Conservation (phyloP, 1,284 basidiomycete species). For the Sporisorium exsertum region DNA sequence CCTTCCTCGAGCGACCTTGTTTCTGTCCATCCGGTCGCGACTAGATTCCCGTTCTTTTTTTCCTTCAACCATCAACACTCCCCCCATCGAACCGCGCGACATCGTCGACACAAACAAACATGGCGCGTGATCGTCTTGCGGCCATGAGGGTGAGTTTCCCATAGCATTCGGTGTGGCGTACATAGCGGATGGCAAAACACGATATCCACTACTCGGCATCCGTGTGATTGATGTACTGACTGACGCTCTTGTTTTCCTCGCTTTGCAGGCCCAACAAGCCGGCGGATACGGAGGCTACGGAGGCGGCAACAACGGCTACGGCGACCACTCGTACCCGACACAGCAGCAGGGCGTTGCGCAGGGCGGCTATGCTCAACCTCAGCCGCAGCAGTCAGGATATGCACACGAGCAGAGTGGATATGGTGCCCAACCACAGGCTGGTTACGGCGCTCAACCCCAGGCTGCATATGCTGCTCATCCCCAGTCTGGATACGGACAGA, state of each 20-base stretch:
- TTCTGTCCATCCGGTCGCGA: neutral
- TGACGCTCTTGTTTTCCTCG: constrained; percentile 5
- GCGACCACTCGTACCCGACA: constrained; percentile 67
- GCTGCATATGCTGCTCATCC: constrained; percentile 11
- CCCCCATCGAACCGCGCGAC: neutral
- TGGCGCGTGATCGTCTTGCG: constrained; percentile 59
- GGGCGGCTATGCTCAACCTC: constrained; percentile 34
- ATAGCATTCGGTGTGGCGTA: neutral
- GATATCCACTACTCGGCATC: neutral
- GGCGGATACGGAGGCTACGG: constrained; percentile 64
- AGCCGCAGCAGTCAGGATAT: constrained; percentile 30
- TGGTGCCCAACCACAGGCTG: constrained; percentile 25
- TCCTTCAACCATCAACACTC: neutral
- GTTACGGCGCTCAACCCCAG: constrained; percentile 19
- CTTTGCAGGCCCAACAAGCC: constrained; percentile 51
- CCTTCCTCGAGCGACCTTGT: neutral
- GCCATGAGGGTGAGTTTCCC: constrained; percentile 53
- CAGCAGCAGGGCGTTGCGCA: constrained; percentile 54
- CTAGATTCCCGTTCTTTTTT: neutral
- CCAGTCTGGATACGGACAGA: constrained; percentile 37
- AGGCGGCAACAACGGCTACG: constrained; percentile 67
- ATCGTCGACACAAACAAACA: constrained; percentile 11
- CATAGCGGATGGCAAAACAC: neutral
- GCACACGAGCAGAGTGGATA: constrained; percentile 31
- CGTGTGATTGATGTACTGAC: neutral